Percentiles rank a stretch among this genome's conserved stretches.
Evolutionary conservation across 306 rosid genomes (phyloP).

Genomic region (Cucurbita pepo): DNA sequence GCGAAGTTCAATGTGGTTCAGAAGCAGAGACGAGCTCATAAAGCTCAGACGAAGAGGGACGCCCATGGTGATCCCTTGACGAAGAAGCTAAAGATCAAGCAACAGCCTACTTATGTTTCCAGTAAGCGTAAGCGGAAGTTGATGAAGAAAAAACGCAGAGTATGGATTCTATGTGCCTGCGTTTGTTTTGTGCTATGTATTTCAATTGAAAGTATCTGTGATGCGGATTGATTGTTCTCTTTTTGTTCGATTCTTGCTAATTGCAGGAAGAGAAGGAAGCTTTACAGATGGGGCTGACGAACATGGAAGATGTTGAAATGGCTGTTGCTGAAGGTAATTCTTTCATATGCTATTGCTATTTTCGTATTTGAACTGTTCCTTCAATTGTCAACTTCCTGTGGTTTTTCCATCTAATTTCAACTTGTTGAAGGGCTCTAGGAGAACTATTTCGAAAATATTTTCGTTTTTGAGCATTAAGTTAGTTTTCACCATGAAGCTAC

Average conservation of each 20-base stretch:
- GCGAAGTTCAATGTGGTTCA: slow-evolving; percentile 89
- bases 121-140: slow-evolving; percentile 96
- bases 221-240: neutral
- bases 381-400: neutral
- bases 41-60: slow-evolving; percentile 51
- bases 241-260: neutral
- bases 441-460: neutral
- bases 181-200: neutral
- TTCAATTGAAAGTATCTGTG: neutral
- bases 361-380: neutral
- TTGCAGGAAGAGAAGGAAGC: slow-evolving; percentile 72
- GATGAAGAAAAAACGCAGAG: slow-evolving; percentile 64
- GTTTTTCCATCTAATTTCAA: neutral
- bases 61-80: slow-evolving; percentile 56
- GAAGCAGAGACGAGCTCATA: slow-evolving; percentile 54
- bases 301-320: slow-evolving; percentile 81
- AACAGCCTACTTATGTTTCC: slow-evolving; percentile 41
- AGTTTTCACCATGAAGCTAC: neutral
- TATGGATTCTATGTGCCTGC: slow-evolving; percentile 7
- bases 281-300: slow-evolving; percentile 37
- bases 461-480: neutral
- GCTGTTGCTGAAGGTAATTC: slow-evolving; percentile 55
- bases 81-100: slow-evolving; percentile 46
- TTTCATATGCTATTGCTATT: neutral
- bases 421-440: neutral